Evolutionary conservation across 192 early-diverging fungal genomes (phyloP).

Genomic region (Coemansia umbellata): DNA sequence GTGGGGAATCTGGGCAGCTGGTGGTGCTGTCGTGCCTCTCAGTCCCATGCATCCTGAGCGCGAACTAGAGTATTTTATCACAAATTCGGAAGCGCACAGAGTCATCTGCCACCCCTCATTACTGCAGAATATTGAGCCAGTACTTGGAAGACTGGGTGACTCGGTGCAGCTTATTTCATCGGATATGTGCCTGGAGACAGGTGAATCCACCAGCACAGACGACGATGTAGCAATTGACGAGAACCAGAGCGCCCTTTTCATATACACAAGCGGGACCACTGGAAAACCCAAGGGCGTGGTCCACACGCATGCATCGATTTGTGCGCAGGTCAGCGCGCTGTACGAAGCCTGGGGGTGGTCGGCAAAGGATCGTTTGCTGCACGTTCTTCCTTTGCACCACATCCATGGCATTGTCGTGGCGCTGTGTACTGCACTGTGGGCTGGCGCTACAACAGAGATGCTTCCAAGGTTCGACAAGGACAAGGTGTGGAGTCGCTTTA

Average conservation of each 20-base stretch:
- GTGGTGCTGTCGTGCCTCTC: constrained; percentile 80
- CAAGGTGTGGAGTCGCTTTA: constrained; percentile 63
- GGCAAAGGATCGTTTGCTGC: constrained; percentile 62
- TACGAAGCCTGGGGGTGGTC: constrained; percentile 70
- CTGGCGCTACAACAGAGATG: constrained; percentile 78
- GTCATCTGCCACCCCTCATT: constrained; percentile 58
- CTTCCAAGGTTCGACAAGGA: constrained; percentile 62
- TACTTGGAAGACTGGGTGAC: constrained; percentile 31
- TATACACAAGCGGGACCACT: constrained; percentile 75
- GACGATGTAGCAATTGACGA: constrained; percentile 30
- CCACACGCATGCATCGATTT: constrained; percentile 61
- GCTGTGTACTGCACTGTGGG: constrained; percentile 61
- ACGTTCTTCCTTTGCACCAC: constrained; percentile 83
- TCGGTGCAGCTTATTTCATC: constrained; percentile 14
- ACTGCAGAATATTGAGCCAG: constrained; percentile 19
- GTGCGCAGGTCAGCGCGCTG: constrained; percentile 64
- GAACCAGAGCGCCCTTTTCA: constrained; percentile 61
- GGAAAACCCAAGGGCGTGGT: constrained; percentile 83
- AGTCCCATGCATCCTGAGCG: constrained; percentile 63
- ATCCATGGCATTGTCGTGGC: constrained; percentile 68
- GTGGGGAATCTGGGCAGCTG: constrained; percentile 74
- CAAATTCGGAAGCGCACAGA: constrained; percentile 59
- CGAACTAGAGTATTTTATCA: constrained; percentile 73
- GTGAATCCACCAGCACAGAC: background rate
- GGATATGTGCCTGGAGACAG: background rate